Conservation (phyloP, 2,329 filamentous ascomycete species). For the Pseudogymnoascus sp. region DNA sequence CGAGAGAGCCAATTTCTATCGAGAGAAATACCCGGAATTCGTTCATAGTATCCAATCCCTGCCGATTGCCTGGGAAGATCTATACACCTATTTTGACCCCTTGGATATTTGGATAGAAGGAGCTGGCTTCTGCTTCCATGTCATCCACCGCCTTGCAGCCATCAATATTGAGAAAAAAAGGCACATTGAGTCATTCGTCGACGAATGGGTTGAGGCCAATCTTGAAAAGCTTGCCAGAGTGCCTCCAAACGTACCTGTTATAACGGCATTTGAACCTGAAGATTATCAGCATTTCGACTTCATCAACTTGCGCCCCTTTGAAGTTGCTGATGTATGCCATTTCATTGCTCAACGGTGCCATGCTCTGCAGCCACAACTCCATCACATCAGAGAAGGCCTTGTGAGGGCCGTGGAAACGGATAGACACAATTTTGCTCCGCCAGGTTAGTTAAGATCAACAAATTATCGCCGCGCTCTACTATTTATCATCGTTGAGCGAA, state of each 20-base stretch:
- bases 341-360: not conserved
- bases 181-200: not conserved
- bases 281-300: conserved; percentile 6
- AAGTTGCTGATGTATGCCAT: not conserved
- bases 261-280: not conserved
- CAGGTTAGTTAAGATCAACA: conserved; percentile 3
- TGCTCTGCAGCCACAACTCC: not conserved
- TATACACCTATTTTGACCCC: conserved; percentile 28
- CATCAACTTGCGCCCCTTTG: not conserved
- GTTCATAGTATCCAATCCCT: conserved; percentile 11
- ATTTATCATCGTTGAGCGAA: not conserved
- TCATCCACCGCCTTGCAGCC: conserved; percentile 20
- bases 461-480: not conserved
- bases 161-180: not conserved
- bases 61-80: conserved; percentile 18
- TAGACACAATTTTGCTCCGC: not conserved
- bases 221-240: not conserved
- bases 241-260: not conserved
- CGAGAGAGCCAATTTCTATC: conserved; percentile 12
- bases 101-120: conserved; percentile 25
- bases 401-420: not conserved
- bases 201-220: not conserved
- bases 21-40: conserved; percentile 13
- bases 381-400: not conserved
- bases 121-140: conserved; percentile 23